Conservation (phyloP, 1,284 basidiomycete genomes). For the Coniophora puteana region DNA sequence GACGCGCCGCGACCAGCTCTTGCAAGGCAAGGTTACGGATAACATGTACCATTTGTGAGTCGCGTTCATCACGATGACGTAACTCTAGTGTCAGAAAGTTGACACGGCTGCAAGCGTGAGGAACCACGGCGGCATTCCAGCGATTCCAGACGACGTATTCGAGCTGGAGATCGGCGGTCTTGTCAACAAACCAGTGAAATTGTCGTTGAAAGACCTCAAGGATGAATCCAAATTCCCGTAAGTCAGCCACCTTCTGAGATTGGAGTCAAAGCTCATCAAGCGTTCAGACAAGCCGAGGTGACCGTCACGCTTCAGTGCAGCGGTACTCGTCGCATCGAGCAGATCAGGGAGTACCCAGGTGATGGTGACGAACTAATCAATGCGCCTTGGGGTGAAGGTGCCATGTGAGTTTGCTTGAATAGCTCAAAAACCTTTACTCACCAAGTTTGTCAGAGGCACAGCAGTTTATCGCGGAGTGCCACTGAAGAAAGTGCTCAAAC, state of each 20-base stretch:
- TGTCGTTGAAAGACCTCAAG: slow-evolving; percentile 44
- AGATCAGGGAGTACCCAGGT: slow-evolving; percentile 52
- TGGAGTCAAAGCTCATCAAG: not conserved
- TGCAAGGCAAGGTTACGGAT: slow-evolving; percentile 41
- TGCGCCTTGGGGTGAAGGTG: slow-evolving; percentile 54
- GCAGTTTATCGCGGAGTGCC: slow-evolving; percentile 47
- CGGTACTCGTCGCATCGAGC: slow-evolving; percentile 50
- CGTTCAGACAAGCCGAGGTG: slow-evolving; percentile 40
- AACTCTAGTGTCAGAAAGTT: not conserved
- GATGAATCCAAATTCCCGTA: slow-evolving; percentile 44
- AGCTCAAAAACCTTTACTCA: too few species aligned
- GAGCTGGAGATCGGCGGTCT: slow-evolving; percentile 48
- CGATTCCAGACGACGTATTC: slow-evolving; percentile 40
- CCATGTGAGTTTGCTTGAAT: slow-evolving; percentile 36
- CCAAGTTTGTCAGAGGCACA: slow-evolving; percentile 32
- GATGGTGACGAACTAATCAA: slow-evolving; percentile 56
- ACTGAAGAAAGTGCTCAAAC: slow-evolving; percentile 50
- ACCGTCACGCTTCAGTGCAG: slow-evolving; percentile 54
- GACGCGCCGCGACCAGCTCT: slow-evolving; percentile 38
- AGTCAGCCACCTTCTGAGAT: slow-evolving; percentile 13
- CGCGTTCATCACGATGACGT: too few species aligned
- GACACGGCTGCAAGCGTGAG: slow-evolving; percentile 36
- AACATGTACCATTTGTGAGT: slow-evolving; percentile 47
- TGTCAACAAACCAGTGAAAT: slow-evolving; percentile 40
- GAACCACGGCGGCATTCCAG: slow-evolving; percentile 46